These are phyloP conservation scores for Phytophthora boehmeriae DNA, from an alignment of 352 stramenopile species.

Conservation along the genomic window DNA sequence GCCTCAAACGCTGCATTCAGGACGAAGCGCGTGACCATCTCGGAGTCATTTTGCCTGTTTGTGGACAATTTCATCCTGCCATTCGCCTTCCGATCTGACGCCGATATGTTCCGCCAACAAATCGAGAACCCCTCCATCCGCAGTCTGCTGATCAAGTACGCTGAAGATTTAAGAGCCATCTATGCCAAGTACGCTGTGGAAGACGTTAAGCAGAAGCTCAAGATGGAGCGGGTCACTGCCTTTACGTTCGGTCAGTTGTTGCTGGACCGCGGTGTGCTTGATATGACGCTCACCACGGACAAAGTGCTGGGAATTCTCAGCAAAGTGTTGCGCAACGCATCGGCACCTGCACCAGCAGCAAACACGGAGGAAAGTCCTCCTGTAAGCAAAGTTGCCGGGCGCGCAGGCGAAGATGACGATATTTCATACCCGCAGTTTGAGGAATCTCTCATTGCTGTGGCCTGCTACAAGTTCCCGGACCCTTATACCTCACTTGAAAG, in stretches of 20 bases:
- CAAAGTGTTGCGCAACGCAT: slow-evolving; percentile 47
- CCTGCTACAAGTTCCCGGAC: slow-evolving; percentile 81
- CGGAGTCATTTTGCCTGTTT: slow-evolving; percentile 77
- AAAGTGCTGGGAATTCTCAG: slow-evolving; percentile 64
- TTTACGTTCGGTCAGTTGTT: slow-evolving; percentile 71
- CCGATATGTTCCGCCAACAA: slow-evolving; percentile 76
- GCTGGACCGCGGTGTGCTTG: slow-evolving; percentile 63
- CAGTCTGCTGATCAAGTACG: slow-evolving; percentile 63
- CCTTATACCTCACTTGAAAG: slow-evolving; percentile 82
- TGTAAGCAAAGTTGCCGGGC: slow-evolving; percentile 2
- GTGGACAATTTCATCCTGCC: slow-evolving; percentile 77
- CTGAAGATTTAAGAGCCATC: slow-evolving; percentile 59
- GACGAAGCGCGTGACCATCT: slow-evolving; percentile 67
- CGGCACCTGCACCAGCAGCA: slow-evolving; percentile 4
- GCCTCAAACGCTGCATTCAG: slow-evolving; percentile 16
- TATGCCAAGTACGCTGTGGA: slow-evolving; percentile 64
- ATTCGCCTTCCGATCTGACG: slow-evolving; percentile 75
- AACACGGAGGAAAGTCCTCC: background rate
- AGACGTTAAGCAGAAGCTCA: slow-evolving; percentile 43
- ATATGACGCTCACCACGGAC: slow-evolving; percentile 66
- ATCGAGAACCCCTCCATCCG: slow-evolving; percentile 73
- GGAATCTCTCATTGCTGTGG: slow-evolving; percentile 68
- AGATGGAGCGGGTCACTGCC: slow-evolving; percentile 51
- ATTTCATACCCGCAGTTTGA: slow-evolving; percentile 71
- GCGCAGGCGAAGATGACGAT: slow-evolving; percentile 52